Conservation (phyloP, 495 filamentous ascomycete species). For the Penicillium robsamsonii region DNA sequence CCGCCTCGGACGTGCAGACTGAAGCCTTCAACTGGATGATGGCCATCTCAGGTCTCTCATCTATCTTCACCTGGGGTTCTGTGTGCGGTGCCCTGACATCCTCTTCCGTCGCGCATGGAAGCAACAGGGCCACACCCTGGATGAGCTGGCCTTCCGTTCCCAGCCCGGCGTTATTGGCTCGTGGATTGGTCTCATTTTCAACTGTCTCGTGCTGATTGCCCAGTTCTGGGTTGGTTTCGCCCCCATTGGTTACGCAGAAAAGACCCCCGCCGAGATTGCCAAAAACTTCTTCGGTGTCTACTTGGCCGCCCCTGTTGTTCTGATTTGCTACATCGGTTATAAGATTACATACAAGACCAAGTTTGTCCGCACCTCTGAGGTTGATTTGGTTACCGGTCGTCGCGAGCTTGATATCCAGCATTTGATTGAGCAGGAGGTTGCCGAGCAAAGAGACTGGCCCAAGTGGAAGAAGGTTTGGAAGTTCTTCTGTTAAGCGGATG, state of each 20-base stretch:
- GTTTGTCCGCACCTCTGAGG: slow-evolving; percentile 61
- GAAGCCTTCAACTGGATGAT: slow-evolving; percentile 84
- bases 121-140: slow-evolving; percentile 62
- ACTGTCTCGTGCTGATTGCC: slow-evolving; percentile 76
- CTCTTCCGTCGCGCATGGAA: slow-evolving; percentile 84
- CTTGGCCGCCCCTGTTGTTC: slow-evolving; percentile 78
- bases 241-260: slow-evolving; percentile 60
- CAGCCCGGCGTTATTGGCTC: slow-evolving; percentile 81
- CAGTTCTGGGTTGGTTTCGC: slow-evolving; percentile 93
- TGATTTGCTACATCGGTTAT: slow-evolving; percentile 71
- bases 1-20: slow-evolving; percentile 60
- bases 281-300: slow-evolving; percentile 75
- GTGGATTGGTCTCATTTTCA: slow-evolving; percentile 79
- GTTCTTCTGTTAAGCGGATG: slow-evolving; percentile 49
- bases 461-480: slow-evolving; percentile 77
- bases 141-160: slow-evolving; percentile 77
- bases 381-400: slow-evolving; percentile 87
- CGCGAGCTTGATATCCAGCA: slow-evolving; percentile 79
- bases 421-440: slow-evolving; percentile 71
- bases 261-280: slow-evolving; percentile 42
- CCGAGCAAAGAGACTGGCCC: slow-evolving; percentile 72
- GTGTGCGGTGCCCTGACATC: slow-evolving; percentile 87
- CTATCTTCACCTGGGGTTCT: slow-evolving; percentile 90
- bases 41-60: slow-evolving; percentile 81
- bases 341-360: slow-evolving; percentile 75